These are phyloP conservation scores for Clonostachys byssicola DNA, from an alignment of 2,329 filamentous ascomycete species.

Conservation along the genomic window DNA sequence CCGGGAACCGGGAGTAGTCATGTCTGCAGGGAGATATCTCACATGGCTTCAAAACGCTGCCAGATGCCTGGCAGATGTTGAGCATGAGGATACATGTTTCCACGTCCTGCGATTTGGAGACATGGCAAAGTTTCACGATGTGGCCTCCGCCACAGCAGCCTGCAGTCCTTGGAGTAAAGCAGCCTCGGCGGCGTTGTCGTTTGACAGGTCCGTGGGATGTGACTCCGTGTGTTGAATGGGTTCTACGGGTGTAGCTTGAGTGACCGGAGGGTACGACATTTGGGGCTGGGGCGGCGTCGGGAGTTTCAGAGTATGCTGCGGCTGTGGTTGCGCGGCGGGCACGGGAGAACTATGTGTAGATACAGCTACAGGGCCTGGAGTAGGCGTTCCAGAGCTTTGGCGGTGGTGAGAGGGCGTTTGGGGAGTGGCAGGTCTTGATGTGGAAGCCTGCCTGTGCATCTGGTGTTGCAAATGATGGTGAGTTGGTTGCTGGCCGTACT, in stretches of 20 bases:
- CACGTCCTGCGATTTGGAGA: too few relatives aligned
- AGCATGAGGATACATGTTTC: too few relatives aligned
- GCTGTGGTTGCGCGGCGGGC: conserved; percentile 25
- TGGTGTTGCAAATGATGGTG: conserved; percentile 4
- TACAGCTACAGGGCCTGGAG: not conserved
- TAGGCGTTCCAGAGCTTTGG: conserved; percentile 2
- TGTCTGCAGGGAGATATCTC: too few relatives aligned
- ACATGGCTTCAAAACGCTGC: too few relatives aligned
- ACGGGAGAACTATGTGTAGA: conserved; percentile 26
- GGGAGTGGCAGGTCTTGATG: not conserved
- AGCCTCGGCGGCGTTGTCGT: conserved; percentile 4
- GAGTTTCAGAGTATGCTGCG: not conserved
- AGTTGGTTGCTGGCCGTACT: not conserved
- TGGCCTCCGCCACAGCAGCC: conserved; percentile 4
- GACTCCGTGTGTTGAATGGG: not conserved
- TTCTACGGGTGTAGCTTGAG: not conserved
- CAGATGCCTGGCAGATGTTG: too few relatives aligned
- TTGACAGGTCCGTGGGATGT: too few relatives aligned
- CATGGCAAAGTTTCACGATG: not conserved
- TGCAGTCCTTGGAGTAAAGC: conserved; percentile 4
- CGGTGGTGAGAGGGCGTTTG: conserved; percentile 3
- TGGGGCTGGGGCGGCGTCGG: not conserved
- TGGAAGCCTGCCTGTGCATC: not conserved
- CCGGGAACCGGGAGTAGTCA: too few relatives aligned
- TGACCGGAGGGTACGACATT: not conserved